Conservation (phyloP, 768 basidiomycete species). For the Boletus speciosus region DNA sequence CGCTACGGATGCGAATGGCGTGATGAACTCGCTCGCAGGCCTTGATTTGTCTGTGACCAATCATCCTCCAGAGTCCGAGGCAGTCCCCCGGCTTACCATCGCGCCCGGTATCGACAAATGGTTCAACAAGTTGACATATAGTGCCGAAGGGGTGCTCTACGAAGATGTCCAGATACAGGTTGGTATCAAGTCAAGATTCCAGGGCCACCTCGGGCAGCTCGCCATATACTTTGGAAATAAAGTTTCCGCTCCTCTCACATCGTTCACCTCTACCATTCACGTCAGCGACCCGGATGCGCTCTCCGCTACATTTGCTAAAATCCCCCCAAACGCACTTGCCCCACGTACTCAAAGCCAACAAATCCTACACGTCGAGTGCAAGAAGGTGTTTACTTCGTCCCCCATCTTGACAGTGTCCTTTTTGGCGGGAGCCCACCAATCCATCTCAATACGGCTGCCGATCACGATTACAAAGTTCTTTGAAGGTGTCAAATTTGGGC, state of each 20-base stretch:
- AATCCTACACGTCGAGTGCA: conserved; percentile 92
- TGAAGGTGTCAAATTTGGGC: conserved; percentile 83
- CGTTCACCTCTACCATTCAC: conserved; percentile 82
- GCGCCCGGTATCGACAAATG: conserved; percentile 82
- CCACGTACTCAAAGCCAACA: conserved; percentile 90
- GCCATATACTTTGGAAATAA: conserved; percentile 98
- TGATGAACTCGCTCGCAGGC: conserved; percentile 77
- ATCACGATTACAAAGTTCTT: conserved; percentile 89
- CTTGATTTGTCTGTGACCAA: conserved; percentile 56
- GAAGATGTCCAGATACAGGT: conserved; percentile 96
- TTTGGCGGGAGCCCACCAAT: conserved; percentile 88
- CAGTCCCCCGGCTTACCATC: conserved; percentile 51
- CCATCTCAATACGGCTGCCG: conserved; percentile 78
- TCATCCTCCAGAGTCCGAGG: conserved; percentile 16
- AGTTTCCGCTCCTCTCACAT: conserved; percentile 79
- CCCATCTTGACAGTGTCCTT: conserved; percentile 88
- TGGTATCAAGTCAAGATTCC: conserved; percentile 94
- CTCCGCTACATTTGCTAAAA: conserved; percentile 83
- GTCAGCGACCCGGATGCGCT: conserved; percentile 73
- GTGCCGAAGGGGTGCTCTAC: conserved; percentile 84
- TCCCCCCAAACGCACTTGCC: conserved; percentile 77
- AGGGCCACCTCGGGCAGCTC: conserved; percentile 89
- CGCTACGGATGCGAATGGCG: conserved; percentile 44
- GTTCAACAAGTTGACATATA: conserved; percentile 81
- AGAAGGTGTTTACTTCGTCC: conserved; percentile 69